Evolutionary conservation across 805 yeast genomes (phyloP), one percentile per base, ranked within the genome.

Genomic region (Candida adriatica): DNA sequence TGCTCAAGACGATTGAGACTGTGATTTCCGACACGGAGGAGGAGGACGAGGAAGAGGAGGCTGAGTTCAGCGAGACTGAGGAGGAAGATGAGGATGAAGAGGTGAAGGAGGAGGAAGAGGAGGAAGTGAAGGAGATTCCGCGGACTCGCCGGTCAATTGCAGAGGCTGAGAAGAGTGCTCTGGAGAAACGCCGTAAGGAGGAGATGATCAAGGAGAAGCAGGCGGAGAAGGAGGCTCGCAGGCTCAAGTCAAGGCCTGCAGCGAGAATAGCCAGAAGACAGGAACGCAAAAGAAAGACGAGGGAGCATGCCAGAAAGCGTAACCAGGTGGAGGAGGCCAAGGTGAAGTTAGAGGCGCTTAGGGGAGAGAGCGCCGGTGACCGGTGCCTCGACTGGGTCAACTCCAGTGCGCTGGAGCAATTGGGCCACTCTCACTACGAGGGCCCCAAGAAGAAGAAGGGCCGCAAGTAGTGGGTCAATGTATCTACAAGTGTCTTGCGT

Each of bases 341-440:
- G 28, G 45, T 43, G 16, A 48, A 51, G 21, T 43, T 72, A 33
- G 51, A 42, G 2, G 50, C 53, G 8, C 46, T 66, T 38, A 48
- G 51, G 27, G 49, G 56, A 10, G 64, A 66, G 15, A 58, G 67
- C 32, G 73, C 63, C 36, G 46, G 59, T 30, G 58, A 60, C 14
- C 54, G 77, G 31, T 73, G 75, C 19, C 48, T 65, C 3, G 74
- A 71, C 35, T 78, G 85, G 84, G 75, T 74, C 16, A 78, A 78
- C 45, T 64, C 74, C 7, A 56, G 64, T 13, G 82, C 84, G 2
- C 41, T 67, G 11, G 79, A 73, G 9, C 50, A 53, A 24, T 55
- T 63, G 11, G 82, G 75, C 5, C 62, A 64, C 37, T 56, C 68
- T 0, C 73, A 76, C 37, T 76, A 71, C 39, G 81, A 74, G 11